Conservation (phyloP, 352 stramenopile species). For the Globisporangium abappressorium region DNA sequence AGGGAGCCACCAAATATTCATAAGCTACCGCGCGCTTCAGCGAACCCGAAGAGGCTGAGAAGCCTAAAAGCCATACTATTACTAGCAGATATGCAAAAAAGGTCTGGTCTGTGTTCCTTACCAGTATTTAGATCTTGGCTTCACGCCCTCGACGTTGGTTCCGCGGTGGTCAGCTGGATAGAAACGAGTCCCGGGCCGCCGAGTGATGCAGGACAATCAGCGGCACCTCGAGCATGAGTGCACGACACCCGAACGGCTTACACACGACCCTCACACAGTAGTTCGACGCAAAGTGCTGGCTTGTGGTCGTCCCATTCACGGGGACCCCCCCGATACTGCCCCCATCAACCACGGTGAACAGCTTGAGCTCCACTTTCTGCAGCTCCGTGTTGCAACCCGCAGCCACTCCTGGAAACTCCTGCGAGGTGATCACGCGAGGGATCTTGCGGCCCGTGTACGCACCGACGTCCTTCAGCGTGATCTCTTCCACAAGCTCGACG, state of each 20-base stretch:
- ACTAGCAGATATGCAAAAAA: too few species aligned
- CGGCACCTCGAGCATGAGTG: slow-evolving; percentile 10
- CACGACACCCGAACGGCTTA: slow-evolving; percentile 11
- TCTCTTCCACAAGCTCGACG: slow-evolving; percentile 17
- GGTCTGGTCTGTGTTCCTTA: neutral
- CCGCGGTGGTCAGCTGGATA: neutral
- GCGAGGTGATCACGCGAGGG: slow-evolving; percentile 1
- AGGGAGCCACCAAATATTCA: too few species aligned
- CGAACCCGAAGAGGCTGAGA: too few species aligned
- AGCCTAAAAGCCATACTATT: too few species aligned
- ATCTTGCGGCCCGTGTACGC: slow-evolving; percentile 8
- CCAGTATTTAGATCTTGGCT: neutral
- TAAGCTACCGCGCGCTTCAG: too few species aligned
- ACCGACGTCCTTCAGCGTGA: slow-evolving; percentile 11
- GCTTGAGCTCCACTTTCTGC: slow-evolving; percentile 5
- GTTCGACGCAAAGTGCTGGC: slow-evolving; percentile 12
- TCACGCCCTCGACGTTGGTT: neutral
- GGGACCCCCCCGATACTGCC: neutral
- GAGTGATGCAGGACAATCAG: slow-evolving; percentile 13
- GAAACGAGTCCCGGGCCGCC: slow-evolving; percentile 13
- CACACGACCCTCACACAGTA: slow-evolving; percentile 13
- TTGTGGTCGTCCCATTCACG: slow-evolving; percentile 7
- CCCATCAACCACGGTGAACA: neutral
- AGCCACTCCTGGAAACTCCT: slow-evolving; percentile 10
- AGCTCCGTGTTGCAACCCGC: slow-evolving; percentile 6